Evolutionary conservation across 2,329 filamentous ascomycete species (phyloP).

Genomic region (Cyclaneusma minus): DNA sequence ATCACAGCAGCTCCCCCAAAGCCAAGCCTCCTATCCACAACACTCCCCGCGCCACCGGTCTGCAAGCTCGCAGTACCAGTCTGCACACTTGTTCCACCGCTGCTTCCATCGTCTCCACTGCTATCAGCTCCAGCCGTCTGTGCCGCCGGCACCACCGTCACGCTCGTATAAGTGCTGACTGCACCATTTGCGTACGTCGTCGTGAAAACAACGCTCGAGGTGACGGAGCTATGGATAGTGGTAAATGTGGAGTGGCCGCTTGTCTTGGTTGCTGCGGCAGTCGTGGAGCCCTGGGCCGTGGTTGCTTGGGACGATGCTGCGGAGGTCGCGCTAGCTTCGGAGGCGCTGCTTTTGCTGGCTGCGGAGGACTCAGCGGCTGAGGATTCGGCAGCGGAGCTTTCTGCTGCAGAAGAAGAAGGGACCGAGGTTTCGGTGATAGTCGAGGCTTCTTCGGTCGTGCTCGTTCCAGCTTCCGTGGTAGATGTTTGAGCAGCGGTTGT

Average conservation of each 20-base stretch:
- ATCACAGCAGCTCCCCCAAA: too few species aligned
- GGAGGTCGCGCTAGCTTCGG: too few species aligned
- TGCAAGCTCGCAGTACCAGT: conserved; percentile 11
- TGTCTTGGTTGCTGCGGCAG: conserved; percentile 2
- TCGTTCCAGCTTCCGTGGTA: too few species aligned
- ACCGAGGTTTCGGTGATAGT: conserved; percentile 4
- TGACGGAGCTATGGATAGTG: conserved; percentile 4
- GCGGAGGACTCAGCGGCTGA: too few species aligned
- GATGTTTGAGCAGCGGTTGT: too few species aligned
- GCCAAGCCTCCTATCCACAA: too few species aligned
- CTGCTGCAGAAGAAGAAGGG: conserved; percentile 4
- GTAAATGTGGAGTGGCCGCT: neutral
- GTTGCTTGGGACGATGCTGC: conserved; percentile 2
- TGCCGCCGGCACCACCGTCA: conserved; percentile 13
- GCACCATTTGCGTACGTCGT: conserved; percentile 13
- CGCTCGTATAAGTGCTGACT: conserved; percentile 10
- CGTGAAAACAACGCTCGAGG: conserved; percentile 12
- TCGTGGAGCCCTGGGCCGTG: conserved; percentile 3
- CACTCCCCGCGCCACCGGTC: conserved; percentile 7
- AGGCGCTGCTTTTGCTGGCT: too few species aligned
- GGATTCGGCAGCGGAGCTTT: too few species aligned
- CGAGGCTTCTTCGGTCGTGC: too few species aligned
- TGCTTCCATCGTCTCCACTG: conserved; percentile 5
- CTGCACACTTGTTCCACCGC: conserved; percentile 4
- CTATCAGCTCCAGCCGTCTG: conserved; percentile 1